Evolutionary conservation across 2,329 filamentous ascomycete genomes (phyloP).

Genomic region (Fusarium xyrophilum): DNA sequence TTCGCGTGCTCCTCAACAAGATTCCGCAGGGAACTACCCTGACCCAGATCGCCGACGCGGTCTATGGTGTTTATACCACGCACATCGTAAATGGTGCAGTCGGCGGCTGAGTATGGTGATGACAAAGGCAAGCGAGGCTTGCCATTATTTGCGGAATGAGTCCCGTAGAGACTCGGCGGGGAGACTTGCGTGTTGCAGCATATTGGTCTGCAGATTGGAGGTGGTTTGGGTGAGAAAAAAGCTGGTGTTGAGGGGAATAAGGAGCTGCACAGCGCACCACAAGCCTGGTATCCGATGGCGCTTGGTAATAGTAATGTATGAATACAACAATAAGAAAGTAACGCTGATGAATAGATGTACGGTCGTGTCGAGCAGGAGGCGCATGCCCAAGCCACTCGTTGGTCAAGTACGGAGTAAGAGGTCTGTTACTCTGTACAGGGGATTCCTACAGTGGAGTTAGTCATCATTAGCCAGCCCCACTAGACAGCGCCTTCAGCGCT

Average conservation of each 20-base stretch:
- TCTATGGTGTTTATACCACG: not conserved
- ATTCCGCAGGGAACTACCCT: not conserved
- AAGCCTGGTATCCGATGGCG: accelerated
- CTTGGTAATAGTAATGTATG: not conserved
- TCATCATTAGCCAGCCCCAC: too few relatives aligned
- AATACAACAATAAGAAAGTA: not conserved
- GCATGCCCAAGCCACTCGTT: not conserved
- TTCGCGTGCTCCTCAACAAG: not conserved
- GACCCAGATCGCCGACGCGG: not conserved
- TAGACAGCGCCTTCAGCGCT: too few relatives aligned
- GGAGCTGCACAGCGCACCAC: not conserved
- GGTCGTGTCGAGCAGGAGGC: not conserved
- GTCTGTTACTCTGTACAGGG: too few relatives aligned
- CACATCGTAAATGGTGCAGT: not conserved
- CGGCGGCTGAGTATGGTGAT: not conserved
- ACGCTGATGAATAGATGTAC: not conserved
- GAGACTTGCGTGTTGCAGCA: accelerated
- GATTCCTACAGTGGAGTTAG: too few relatives aligned
- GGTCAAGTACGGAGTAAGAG: not conserved
- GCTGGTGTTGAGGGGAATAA: not conserved
- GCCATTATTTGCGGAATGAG: not conserved
- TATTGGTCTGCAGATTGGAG: not conserved
- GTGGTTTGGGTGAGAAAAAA: not conserved
- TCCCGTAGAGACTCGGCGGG: too few relatives aligned
- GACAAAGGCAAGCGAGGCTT: not conserved